These are phyloP conservation scores for Incumbomyces lentus DNA, from an alignment of 2,329 filamentous ascomycete genomes.

Conservation along the genomic window DNA sequence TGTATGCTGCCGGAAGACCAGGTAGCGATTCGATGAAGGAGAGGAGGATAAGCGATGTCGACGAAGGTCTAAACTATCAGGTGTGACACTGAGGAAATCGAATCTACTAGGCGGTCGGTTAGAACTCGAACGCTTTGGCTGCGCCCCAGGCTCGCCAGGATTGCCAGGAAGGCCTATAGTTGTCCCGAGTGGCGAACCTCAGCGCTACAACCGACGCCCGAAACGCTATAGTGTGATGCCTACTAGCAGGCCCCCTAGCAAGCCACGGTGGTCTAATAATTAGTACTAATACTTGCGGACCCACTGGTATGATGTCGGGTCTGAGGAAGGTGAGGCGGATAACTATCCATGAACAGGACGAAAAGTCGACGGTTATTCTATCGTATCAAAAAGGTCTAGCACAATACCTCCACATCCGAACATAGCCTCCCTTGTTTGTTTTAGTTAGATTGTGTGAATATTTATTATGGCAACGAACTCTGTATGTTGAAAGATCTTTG, in stretches of 20 bases:
- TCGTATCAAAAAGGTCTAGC: no score
- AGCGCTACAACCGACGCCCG: neutral
- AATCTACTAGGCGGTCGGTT: conserved; percentile 5
- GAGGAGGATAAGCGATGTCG: conserved; percentile 18
- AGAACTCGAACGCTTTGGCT: neutral
- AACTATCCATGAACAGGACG: neutral
- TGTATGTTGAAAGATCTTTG: conserved; percentile 15
- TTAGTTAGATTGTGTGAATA: neutral
- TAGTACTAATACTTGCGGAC: no score
- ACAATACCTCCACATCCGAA: neutral
- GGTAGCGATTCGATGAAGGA: conserved; percentile 12
- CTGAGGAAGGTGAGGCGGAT: neutral
- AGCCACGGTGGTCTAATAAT: no score
- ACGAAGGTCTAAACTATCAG: conserved; percentile 1
- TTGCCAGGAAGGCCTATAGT: neutral
- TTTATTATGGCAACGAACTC: conserved; percentile 22
- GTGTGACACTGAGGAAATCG: neutral
- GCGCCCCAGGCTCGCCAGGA: neutral
- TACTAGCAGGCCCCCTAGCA: no score
- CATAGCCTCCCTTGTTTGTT: no score
- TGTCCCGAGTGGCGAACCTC: neutral
- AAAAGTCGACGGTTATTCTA: neutral
- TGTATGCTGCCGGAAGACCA: conserved; percentile 11
- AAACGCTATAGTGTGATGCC: no score
- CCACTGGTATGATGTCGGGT: no score